These are phyloP conservation scores for Penicillium goetzii DNA, from an alignment of 495 filamentous ascomycete species.

Conservation along the genomic window DNA sequence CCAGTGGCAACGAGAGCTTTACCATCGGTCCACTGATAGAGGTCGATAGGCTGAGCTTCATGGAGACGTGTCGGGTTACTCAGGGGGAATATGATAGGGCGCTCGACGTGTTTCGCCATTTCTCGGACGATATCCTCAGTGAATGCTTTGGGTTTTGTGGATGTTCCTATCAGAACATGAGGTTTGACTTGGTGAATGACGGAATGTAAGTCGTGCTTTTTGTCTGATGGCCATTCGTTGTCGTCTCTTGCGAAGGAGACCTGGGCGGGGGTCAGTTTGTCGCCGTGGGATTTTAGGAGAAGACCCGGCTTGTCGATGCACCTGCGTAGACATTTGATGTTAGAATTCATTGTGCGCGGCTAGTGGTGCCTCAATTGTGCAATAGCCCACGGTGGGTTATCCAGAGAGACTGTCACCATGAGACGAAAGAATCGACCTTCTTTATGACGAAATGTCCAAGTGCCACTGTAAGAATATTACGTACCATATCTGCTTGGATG, in stretches of 20 bases:
- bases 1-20: constrained; percentile 84
- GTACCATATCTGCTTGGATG: constrained; percentile 80
- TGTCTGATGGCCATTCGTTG: constrained; percentile 62
- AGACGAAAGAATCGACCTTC: background rate
- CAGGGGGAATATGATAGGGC: constrained; percentile 81
- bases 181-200: constrained; percentile 75
- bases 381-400: background rate
- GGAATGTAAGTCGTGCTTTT: constrained; percentile 60
- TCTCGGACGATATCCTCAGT: constrained; percentile 72
- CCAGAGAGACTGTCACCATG: background rate
- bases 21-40: constrained; percentile 78
- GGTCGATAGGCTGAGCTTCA: constrained; percentile 78
- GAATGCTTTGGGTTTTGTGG: constrained; percentile 79
- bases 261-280: constrained; percentile 67
- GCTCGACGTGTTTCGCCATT: constrained; percentile 78
- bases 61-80: constrained; percentile 87
- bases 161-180: constrained; percentile 82
- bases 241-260: constrained; percentile 66
- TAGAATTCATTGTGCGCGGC: background rate
- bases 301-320: constrained; percentile 85
- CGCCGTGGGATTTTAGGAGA: constrained; percentile 63
- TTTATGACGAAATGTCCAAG: background rate
- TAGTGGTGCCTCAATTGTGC: background rate
- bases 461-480: constrained; percentile 10
- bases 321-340: constrained; percentile 46